Percentiles rank a stretch among this genome's conserved stretches.
Evolutionary conservation across 2,329 filamentous ascomycete genomes (phyloP).

Genomic region (Xylaria sp.): DNA sequence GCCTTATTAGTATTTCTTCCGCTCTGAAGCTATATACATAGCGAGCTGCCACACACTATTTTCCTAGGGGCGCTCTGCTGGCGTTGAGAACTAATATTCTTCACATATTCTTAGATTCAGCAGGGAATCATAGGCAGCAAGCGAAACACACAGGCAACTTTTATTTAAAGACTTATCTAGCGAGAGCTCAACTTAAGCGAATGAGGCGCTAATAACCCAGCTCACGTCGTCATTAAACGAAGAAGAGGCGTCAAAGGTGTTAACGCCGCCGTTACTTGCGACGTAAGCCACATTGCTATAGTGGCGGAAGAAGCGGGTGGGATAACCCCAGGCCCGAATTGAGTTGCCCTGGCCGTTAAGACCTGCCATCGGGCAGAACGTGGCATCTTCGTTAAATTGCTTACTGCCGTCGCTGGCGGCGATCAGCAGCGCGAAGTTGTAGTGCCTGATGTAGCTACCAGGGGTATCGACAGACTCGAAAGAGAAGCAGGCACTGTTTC

Average conservation of each 20-base stretch:
- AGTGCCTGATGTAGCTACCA: slow-evolving; percentile 69
- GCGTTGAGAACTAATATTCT: not conserved
- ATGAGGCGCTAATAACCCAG: slow-evolving; percentile 58
- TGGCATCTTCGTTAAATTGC: slow-evolving; percentile 69
- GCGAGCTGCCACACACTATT: not conserved
- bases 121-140: not conserved
- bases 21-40: not conserved
- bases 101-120: not conserved
- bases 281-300: slow-evolving; percentile 55
- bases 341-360: slow-evolving; percentile 62
- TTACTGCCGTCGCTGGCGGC: slow-evolving; percentile 65
- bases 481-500: slow-evolving; percentile 66
- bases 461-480: slow-evolving; percentile 70
- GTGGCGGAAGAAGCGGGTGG: slow-evolving; percentile 68
- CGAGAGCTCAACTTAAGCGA: slow-evolving; percentile 46
- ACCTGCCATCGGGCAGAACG: slow-evolving; percentile 67
- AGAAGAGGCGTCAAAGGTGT: slow-evolving; percentile 61
- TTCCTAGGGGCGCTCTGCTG: not conserved
- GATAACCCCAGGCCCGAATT: slow-evolving; percentile 69
- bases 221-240: slow-evolving; percentile 67
- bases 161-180: not conserved
- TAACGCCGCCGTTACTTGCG: slow-evolving; percentile 46
- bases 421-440: slow-evolving; percentile 62
- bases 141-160: not conserved
- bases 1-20: too few relatives aligned